Evolutionary conservation across 1,284 basidiomycete genomes (phyloP), one percentile per base, ranked within the genome.

Genomic region (Apiotrichum veenhuisii): DNA sequence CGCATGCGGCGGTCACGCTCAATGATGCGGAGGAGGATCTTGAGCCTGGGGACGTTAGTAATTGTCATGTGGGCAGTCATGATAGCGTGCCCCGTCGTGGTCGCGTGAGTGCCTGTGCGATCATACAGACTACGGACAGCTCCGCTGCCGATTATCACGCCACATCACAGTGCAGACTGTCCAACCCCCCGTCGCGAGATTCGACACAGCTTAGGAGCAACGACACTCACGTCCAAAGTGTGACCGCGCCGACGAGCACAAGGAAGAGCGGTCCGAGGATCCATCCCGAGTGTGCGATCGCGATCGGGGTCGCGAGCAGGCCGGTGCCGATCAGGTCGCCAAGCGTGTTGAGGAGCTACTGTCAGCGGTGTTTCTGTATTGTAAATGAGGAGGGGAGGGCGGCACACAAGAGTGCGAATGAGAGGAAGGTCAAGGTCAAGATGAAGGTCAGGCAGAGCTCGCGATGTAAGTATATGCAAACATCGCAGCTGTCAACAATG

Each of bases 231-330:
- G 88, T 91, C 74, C 91, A 92, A 64, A 90, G 90, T 18, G 89
- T 87, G 25, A 92, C 79, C 51, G 81, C 81, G 1, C 87, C 89
- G 66, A 89, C 91, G 54, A 83, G 81, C 17, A 87, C 75, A 54
- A 93, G 83, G 18, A 92, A 79, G 17, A 83, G 20, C 0, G 86
- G 85, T 8, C 91, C 91, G 26, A 82, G 77, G n/a, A 87, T 78
- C 91, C 91, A 93, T 4, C 91, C 91, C 1, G 89, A 84, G 65
- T 88, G 88, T 2, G 89, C 85, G 66, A 91, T 89, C 0, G 89
- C 90, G 26, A 92, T 81, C 0, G 91, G 90, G 70, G 91, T 88
- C 7, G 89, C 91, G 10, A 94, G 81, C 80, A 95, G 86, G 14
- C 91, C 91, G 53, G 94, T 88, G 10, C 92, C 91, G 23, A 91